phyloP scores from a whole-genome alignment of 2,329 filamentous ascomycete species.

The Ophiostoma ips region DNA sequence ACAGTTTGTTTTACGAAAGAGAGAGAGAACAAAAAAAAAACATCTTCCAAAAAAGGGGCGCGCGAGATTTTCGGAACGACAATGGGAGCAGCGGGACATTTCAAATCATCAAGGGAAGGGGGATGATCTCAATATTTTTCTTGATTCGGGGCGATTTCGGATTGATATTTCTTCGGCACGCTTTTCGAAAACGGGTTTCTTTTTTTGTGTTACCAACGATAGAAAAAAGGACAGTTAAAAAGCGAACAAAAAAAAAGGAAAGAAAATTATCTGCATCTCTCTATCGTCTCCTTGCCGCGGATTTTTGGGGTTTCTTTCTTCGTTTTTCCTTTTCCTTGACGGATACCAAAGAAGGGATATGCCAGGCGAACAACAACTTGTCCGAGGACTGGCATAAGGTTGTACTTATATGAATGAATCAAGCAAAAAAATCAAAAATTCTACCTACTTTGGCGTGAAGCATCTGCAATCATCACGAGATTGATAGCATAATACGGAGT shows the following conservation, averaged over 20 bases:
- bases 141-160: background rate
- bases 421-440: background rate
- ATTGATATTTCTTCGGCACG: slow-evolving; percentile 2
- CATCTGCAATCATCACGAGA: too few relatives aligned
- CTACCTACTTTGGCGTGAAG: background rate
- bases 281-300: background rate
- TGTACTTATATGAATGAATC: background rate
- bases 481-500: too few relatives aligned
- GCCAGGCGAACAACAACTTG: background rate
- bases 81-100: background rate
- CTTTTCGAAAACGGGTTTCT: slow-evolving; percentile 1
- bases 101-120: background rate
- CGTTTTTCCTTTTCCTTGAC: background rate
- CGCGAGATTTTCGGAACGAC: background rate
- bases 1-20: slow-evolving; percentile 3
- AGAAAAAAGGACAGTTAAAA: background rate
- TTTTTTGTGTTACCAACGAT: background rate
- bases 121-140: background rate
- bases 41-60: slow-evolving; percentile 2
- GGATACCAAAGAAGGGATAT: background rate
- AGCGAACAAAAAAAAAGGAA: background rate
- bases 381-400: background rate
- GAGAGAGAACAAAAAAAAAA: too few relatives aligned
- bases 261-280: background rate
- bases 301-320: background rate